Base-by-base conservation (phyloP, 2,329 filamentous ascomycete species). In the Trichoderma koningiopsis region DNA sequence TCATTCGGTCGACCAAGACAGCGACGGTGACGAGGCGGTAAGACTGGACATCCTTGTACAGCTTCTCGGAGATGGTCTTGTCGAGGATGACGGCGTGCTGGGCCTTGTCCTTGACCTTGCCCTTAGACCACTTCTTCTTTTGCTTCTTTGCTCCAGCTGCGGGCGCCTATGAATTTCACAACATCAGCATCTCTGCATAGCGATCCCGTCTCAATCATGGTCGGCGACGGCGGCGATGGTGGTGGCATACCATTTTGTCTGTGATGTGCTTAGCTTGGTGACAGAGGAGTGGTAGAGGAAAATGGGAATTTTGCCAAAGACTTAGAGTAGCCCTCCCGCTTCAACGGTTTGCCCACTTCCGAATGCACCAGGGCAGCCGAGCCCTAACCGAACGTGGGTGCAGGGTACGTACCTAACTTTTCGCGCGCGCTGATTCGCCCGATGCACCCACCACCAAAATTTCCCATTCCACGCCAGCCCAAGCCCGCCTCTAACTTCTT, bases 21-120 rank as follows among this genome's bases (percentile, higher is more conserved):
- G 96, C 94, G 80, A 98, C 92, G 82, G 96, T 98, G 87, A 99
- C 94, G 84, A 99, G 94, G 82, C 96, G 94, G 92, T 98, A 99
- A 75, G 96, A 97, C 86, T 98, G 96, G 80, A 99, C 96, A 90
- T 99, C 96, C 89, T 99, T 99, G 89, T 97, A 92, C 84, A 99
- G 94, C 89, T 96, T 97, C 87, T 99, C 96, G 77, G 92, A 92
- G 82, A 92, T 97, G 86, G 88, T 82, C 91, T 99, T 99, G 89
- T 99, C 96, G 86, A 99, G 93, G 82, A 98, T 89, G 85, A 99
- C 96, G 85, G 92, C 93, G 90, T 99, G 96, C 85, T 98, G 92
- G 86, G 96, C 95, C 94, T 99, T 99, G 91, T 99, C 96, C 96
- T 99, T 99, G 89, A 99, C 96, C 94, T 84, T 87, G 77, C 81